phyloP scores from a whole-genome alignment of 2,329 filamentous ascomycete genomes.

The Elsinoe ampelina region DNA sequence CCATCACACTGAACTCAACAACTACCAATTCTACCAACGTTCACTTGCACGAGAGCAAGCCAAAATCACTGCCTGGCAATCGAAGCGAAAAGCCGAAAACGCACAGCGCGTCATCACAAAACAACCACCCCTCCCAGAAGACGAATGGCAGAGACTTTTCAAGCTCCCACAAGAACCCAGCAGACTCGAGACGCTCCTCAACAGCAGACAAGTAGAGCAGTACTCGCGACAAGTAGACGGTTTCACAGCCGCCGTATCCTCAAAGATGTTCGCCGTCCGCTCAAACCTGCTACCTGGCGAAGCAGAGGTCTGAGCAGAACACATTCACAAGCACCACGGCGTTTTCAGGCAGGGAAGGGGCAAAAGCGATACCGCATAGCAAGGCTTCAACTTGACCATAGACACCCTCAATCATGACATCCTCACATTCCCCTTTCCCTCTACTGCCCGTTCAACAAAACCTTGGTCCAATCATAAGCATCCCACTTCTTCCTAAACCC shows the following conservation, averaged over 20 bases:
- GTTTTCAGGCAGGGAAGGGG: neutral
- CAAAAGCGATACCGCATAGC: constrained; percentile 6
- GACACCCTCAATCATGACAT: constrained; percentile 4
- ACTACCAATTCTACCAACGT: constrained; percentile 95
- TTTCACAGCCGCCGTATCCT: constrained; percentile 80
- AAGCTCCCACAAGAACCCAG: constrained; percentile 95
- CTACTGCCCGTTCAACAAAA: constrained; percentile 41
- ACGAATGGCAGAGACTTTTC: constrained; percentile 97
- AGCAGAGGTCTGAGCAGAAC: constrained; percentile 11
- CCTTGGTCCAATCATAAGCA: constrained; percentile 82
- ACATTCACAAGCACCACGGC: neutral
- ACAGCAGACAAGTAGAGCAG: constrained; percentile 93
- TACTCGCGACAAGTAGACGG: constrained; percentile 96
- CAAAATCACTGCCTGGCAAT: constrained; percentile 94
- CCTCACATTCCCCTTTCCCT: neutral
- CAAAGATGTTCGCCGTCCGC: constrained; percentile 97
- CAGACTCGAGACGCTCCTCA: constrained; percentile 85
- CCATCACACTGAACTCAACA: constrained; percentile 98
- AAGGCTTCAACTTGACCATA: neutral
- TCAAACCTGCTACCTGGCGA: constrained; percentile 55
- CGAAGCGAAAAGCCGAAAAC: constrained; percentile 95
- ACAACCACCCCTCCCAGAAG: constrained; percentile 80
- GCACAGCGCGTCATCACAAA: constrained; percentile 74
- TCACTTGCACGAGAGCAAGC: constrained; percentile 87
- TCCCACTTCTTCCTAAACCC: constrained; percentile 77